Percentiles rank a stretch among this genome's conserved stretches.
phyloP scores from a whole-genome alignment of 805 yeast genomes.

The Ascoidea asiatica region DNA sequence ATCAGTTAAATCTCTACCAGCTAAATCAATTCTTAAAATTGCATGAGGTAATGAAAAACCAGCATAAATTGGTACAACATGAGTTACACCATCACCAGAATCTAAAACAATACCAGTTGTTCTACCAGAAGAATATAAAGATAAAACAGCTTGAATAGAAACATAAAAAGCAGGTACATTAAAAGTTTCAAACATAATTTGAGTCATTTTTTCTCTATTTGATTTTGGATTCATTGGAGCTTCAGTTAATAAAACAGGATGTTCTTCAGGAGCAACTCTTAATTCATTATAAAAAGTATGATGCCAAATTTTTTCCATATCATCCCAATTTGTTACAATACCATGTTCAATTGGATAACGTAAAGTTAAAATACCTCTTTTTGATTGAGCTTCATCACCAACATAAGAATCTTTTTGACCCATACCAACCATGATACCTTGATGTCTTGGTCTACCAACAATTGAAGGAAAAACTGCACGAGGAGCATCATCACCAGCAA shows the following conservation, averaged over 20 bases:
- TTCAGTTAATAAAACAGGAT: slow-evolving; percentile 97
- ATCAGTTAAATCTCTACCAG: slow-evolving; percentile 99
- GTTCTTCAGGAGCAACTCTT: slow-evolving; percentile 99
- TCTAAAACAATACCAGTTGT: slow-evolving; percentile 99
- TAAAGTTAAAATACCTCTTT: slow-evolving; percentile 98
- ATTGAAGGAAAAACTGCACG: slow-evolving; percentile 99
- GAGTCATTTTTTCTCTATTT: slow-evolving; percentile 99
- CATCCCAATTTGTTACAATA: slow-evolving; percentile 99
- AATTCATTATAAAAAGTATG: slow-evolving; percentile 99
- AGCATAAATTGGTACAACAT: slow-evolving; percentile 99
- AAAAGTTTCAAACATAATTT: slow-evolving; percentile 97
- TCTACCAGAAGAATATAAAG: slow-evolving; percentile 98
- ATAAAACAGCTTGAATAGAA: slow-evolving; percentile 95
- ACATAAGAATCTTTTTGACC: slow-evolving; percentile 99
- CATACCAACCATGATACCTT: slow-evolving; percentile 99
- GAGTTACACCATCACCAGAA: slow-evolving; percentile 99
- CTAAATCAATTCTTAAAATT: slow-evolving; percentile 95
- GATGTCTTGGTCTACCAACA: slow-evolving; percentile 99
- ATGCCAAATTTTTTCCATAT: slow-evolving; percentile 99
- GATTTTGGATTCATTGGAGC: slow-evolving; percentile 99
- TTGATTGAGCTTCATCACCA: slow-evolving; percentile 99
- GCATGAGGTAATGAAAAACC: slow-evolving; percentile 99
- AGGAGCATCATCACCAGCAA: slow-evolving; percentile 99
- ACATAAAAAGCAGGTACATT: slow-evolving; percentile 99
- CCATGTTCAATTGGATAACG: slow-evolving; percentile 99